phyloP scores from a whole-genome alignment of 352 stramenopile genomes.

The Phytopythium helicoides region DNA sequence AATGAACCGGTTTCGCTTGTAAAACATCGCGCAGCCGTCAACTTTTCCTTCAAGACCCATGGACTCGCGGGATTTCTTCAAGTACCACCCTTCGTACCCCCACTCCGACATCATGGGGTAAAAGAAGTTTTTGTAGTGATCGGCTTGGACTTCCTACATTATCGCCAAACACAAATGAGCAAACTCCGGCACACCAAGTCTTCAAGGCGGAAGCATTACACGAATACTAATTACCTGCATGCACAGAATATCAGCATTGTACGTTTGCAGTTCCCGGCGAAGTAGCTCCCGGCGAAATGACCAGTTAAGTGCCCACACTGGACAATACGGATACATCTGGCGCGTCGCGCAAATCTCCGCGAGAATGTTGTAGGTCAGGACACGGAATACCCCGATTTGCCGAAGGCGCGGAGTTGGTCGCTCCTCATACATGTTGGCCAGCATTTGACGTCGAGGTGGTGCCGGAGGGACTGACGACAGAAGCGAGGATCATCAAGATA shows the following conservation, averaged over 20 bases:
- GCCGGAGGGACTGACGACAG: slow-evolving; percentile 73
- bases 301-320: slow-evolving; percentile 97
- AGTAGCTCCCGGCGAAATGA: slow-evolving; percentile 93
- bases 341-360: slow-evolving; percentile 90
- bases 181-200: too few species aligned
- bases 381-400: slow-evolving; percentile 79
- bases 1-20: slow-evolving; percentile 90
- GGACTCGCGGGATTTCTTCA: slow-evolving; percentile 97
- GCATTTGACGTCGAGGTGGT: slow-evolving; percentile 76
- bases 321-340: slow-evolving; percentile 96
- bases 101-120: slow-evolving; percentile 92
- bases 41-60: slow-evolving; percentile 98
- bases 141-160: slow-evolving; percentile 96
- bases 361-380: slow-evolving; percentile 91
- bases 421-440: slow-evolving; percentile 80
- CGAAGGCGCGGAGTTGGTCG: slow-evolving; percentile 62
- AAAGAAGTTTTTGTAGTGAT: slow-evolving; percentile 98
- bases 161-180: slow-evolving; percentile 3
- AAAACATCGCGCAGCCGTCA: slow-evolving; percentile 98
- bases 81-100: slow-evolving; percentile 97
- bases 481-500: too few species aligned
- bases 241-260: slow-evolving; percentile 96
- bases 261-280: slow-evolving; percentile 86
- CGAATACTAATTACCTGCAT: too few species aligned
- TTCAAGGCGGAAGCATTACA: too few species aligned